Evolutionary conservation across 140 eudicot genomes (phyloP), one percentile per base, ranked within the genome.

Genomic region (Anethum foeniculum): DNA sequence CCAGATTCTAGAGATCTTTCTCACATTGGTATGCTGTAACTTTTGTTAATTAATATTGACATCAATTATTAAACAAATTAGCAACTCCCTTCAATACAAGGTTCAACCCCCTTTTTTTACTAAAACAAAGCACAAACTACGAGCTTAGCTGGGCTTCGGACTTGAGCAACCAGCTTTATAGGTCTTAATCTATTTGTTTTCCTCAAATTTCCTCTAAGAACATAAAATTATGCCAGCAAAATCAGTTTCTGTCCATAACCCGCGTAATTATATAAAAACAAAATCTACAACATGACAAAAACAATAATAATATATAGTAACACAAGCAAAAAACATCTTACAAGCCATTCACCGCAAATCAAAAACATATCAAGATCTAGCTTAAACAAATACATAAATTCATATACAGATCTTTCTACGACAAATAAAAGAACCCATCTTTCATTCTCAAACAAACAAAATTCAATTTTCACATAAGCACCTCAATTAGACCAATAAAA

Each of bases 321-420:
- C 32, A 80, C n/a, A 44, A 1, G 30, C 41, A 23, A 1, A 80
- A 32, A 47, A 71, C 38, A 51, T 19, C 32, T 32, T 38, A 7
- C 39, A 13, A 56, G 30, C 62, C 18, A 56, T 62, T 39, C 80
- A 60, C 6, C 49, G 21, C 48, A 49, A 46, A 46, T 43, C 25
- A 30, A 60, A 10, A 16, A 44, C 36, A 75, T 21, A 51, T 8
- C 25, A 49, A 51, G 83, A 80, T 80, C 83, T 75, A 80, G 28
- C 54, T 23, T 52, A 76, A 1, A 71, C 30, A 15, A 46, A 32
- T 2, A 11, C 0, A 21, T 30, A 68, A 32, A 68, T 23, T 69
- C 25, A 36, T 23, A 23, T 11, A 5, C 43, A 25, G 43, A 73
- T 80, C 71, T 52, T 81, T 38, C 72, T 3, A 36, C 19, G 43